Evolutionary conservation across 2,329 filamentous ascomycete species (phyloP).

Genomic region (Botrytis tulipae): DNA sequence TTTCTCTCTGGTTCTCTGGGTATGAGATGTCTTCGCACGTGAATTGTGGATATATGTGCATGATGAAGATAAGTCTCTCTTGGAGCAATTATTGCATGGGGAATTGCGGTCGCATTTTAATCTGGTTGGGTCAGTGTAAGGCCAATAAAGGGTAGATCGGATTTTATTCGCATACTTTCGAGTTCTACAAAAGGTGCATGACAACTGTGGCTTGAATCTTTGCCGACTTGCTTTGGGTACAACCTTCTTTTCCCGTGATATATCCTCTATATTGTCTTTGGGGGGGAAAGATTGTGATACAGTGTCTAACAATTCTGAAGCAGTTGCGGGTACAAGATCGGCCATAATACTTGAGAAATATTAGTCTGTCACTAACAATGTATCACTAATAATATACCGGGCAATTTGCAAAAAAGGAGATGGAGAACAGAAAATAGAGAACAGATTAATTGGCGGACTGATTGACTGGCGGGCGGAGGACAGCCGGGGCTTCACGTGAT

Average conservation of each 20-base stretch:
- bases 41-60: conserved; percentile 51
- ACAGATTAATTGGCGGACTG: neutral
- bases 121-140: conserved; percentile 22
- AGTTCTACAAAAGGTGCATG: conserved; percentile 34
- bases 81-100: conserved; percentile 53
- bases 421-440: neutral
- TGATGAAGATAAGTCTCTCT: conserved; percentile 47
- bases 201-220: conserved; percentile 34
- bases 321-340: neutral
- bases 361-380: neutral
- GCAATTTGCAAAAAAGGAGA: neutral
- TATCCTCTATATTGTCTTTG: neutral
- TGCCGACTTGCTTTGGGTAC: conserved; percentile 23
- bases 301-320: neutral
- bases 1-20: conserved; percentile 21
- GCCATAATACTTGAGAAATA: neutral
- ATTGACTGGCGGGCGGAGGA: neutral
- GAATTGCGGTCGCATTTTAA: conserved; percentile 52
- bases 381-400: neutral
- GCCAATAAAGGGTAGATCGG: neutral
- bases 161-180: conserved; percentile 29
- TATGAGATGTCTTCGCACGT: conserved; percentile 27
- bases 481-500: neutral
- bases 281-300: neutral
- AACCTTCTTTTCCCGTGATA: neutral